Conservation (phyloP, 2,329 filamentous ascomycete species). For the Talaromyces funiculosus region DNA sequence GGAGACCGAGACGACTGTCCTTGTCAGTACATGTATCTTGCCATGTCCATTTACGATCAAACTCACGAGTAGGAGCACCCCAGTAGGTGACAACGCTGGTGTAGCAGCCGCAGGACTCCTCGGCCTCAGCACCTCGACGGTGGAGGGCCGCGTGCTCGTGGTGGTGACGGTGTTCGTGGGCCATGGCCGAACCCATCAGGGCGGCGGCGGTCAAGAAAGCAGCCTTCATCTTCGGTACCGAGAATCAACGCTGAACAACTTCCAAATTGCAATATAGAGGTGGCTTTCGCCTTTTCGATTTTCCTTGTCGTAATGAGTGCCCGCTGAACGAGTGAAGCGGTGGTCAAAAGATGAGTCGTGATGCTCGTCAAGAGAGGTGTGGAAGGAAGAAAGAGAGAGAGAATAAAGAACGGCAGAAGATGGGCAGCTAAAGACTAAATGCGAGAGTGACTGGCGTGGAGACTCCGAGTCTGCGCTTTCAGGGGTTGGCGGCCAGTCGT, state of each 20-base stretch:
- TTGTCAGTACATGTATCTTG: not conserved
- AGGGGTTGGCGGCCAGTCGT: not conserved
- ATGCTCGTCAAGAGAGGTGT: constrained; percentile 14
- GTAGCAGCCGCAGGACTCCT: constrained; percentile 60
- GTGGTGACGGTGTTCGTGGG: constrained; percentile 48
- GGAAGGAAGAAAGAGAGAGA: constrained; percentile 7
- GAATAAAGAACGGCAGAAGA: not conserved
- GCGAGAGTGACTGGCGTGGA: not conserved
- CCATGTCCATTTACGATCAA: not conserved
- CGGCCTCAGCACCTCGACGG: constrained; percentile 37
- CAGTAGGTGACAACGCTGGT: constrained; percentile 68
- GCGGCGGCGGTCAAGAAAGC: constrained; percentile 58
- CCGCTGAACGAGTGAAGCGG: constrained; percentile 65
- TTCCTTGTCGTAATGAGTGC: constrained; percentile 52
- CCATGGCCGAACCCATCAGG: constrained; percentile 47
- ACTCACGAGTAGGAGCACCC: constrained; percentile 59
- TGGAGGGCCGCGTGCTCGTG: constrained; percentile 50
- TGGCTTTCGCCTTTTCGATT: not conserved
- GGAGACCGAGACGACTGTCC: constrained; percentile 8
- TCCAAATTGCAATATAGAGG: not conserved
- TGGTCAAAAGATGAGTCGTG: constrained; percentile 18
- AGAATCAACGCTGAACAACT: not conserved
- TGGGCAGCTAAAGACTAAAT: not conserved
- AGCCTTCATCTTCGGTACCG: constrained; percentile 63
- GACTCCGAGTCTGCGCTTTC: not conserved